Percentiles rank a stretch among this genome's conserved stretches.
Conservation (phyloP, 306 rosid genomes). For the Cotoneaster glaucophyllus region DNA sequence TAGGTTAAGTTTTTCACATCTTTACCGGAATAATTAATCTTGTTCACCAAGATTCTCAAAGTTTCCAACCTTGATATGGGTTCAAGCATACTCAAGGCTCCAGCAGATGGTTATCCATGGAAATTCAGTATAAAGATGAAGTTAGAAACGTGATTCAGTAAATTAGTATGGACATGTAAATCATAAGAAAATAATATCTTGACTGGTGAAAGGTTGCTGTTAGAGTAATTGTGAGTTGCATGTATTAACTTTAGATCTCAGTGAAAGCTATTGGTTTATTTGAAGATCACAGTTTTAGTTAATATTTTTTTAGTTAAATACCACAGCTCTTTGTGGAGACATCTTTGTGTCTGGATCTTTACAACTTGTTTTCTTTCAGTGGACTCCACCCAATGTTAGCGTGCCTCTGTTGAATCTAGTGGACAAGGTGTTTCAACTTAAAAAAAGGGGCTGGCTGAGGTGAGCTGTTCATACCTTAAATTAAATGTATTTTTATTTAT, state of each 20-base stretch:
- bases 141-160: neutral
- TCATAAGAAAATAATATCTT: neutral
- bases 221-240: neutral
- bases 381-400: conserved; percentile 92
- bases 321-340: neutral
- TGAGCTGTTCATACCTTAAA: conserved; percentile 25
- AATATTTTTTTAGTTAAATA: neutral
- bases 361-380: conserved; percentile 50
- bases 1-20: neutral
- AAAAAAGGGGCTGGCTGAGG: conserved; percentile 99
- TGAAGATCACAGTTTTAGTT: neutral
- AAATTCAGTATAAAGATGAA: neutral
- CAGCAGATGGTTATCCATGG: neutral
- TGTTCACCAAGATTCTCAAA: neutral
- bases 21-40: neutral
- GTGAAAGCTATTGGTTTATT: neutral
- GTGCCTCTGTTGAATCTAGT: conserved; percentile 92
- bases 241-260: neutral
- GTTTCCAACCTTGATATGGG: neutral
- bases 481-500: neutral
- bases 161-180: neutral
- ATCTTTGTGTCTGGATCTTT: neutral
- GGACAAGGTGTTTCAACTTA: conserved; percentile 94
- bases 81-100: neutral
- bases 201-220: neutral